A percentile compares a stretch with the other conserved stretches of the same genome.
Conservation (phyloP, 2,329 filamentous ascomycete genomes). For the Penicillium sp. region DNA sequence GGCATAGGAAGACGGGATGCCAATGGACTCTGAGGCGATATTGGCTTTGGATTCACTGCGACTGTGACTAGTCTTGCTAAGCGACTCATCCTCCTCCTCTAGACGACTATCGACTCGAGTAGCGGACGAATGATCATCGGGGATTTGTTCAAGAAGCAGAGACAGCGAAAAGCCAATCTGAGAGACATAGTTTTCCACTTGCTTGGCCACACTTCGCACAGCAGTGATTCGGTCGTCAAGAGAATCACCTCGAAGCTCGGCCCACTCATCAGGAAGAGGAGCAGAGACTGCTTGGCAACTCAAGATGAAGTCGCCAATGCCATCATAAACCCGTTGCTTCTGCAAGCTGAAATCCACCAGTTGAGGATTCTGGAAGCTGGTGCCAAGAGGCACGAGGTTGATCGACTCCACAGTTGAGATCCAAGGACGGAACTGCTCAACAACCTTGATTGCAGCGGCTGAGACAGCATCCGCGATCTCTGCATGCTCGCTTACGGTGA, state of each 20-base stretch:
- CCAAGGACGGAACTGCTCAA: conserved; percentile 90
- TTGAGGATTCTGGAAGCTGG: conserved; percentile 79
- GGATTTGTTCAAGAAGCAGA: conserved; percentile 79
- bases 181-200: conserved; percentile 81
- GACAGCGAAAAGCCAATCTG: conserved; percentile 88
- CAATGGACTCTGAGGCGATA: conserved; percentile 42
- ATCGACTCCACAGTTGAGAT: conserved; percentile 88
- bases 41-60: conserved; percentile 42
- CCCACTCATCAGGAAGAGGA: conserved; percentile 92
- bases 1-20: conserved; percentile 43
- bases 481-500: conserved; percentile 76
- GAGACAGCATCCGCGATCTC: conserved; percentile 81
- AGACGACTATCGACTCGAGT: conserved; percentile 42
- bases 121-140: conserved; percentile 50
- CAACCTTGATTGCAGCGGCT: conserved; percentile 71
- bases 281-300: conserved; percentile 89
- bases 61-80: conserved; percentile 24
- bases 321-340: conserved; percentile 92
- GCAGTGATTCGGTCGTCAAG: conserved; percentile 82
- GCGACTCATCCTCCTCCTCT: conserved; percentile 28
- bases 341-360: conserved; percentile 83
- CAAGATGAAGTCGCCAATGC: conserved; percentile 83
- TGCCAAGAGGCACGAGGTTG: conserved; percentile 76
- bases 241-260: conserved; percentile 84
- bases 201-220: conserved; percentile 73